Percentiles rank a stretch among this genome's conserved stretches.
These are phyloP conservation scores for Debaryomyces castellii DNA, from an alignment of 805 yeast species.

Conservation along the genomic window DNA sequence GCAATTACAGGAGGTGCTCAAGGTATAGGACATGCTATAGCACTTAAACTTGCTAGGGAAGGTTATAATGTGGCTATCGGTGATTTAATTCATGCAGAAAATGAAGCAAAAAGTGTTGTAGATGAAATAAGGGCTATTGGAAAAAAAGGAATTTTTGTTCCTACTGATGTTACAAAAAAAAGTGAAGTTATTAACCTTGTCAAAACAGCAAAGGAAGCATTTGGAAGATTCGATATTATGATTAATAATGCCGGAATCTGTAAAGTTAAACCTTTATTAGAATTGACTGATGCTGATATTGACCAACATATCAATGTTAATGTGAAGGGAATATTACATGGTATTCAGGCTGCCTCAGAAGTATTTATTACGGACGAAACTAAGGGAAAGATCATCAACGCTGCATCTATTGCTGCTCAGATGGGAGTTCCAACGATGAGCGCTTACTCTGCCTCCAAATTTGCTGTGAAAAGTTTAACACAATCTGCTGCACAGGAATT, in stretches of 20 bases:
- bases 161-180: background rate
- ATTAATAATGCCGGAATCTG: conserved; percentile 15
- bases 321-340: conserved; percentile 12
- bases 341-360: conserved; percentile 11
- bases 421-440: conserved; percentile 29
- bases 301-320: conserved; percentile 8
- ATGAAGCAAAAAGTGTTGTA: background rate
- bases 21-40: conserved; percentile 54
- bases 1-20: conserved; percentile 24
- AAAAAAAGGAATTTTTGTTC: background rate
- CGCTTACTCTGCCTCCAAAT: conserved; percentile 33
- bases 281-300: conserved; percentile 10
- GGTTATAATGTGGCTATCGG: conserved; percentile 26
- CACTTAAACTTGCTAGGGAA: conserved; percentile 48
- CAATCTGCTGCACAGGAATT: conserved; percentile 39
- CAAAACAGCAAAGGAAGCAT: conserved; percentile 1
- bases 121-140: background rate
- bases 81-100: background rate
- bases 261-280: conserved; percentile 5
- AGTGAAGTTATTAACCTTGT: background rate
- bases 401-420: conserved; percentile 35
- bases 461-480: conserved; percentile 36
- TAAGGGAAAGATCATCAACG: conserved; percentile 31
- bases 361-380: conserved; percentile 17
- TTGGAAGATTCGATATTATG: conserved; percentile 12